Evolutionary conservation across 225 moss, liverwort and hornwort species (phyloP).

Genomic region (Antitrichia curtipendula): DNA sequence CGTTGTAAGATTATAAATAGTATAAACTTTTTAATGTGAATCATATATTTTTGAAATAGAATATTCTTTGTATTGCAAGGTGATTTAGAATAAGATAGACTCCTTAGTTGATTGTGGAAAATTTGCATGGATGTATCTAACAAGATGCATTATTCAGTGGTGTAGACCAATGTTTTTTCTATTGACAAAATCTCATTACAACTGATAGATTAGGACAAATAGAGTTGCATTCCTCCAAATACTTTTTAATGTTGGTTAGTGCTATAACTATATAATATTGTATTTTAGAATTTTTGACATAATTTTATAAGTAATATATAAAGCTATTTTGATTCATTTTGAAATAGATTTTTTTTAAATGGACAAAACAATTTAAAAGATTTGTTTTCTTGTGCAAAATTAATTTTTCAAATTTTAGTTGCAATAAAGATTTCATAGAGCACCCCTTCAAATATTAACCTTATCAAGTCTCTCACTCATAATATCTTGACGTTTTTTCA

Average conservation of each 20-base stretch:
- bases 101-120: not conserved
- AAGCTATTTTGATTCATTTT: no score
- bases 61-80: not conserved
- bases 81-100: not conserved
- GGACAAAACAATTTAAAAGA: no score
- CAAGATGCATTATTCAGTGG: fast-evolving
- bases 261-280: no score
- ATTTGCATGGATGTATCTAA: not conserved
- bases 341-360: no score
- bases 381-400: no score
- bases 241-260: no score
- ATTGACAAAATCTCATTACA: fast-evolving
- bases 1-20: no score
- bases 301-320: no score
- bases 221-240: not conserved
- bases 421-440: not conserved
- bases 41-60: not conserved
- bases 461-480: slow-evolving; percentile 11
- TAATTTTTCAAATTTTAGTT: not conserved
- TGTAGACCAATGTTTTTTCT: no score
- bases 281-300: not conserved
- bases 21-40: fast-evolving
- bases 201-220: not conserved
- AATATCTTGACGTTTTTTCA: not conserved
- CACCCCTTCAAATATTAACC: not conserved